Conservation (phyloP, 2,329 filamentous ascomycete genomes). For the Trichoderma atrobrunneum region DNA sequence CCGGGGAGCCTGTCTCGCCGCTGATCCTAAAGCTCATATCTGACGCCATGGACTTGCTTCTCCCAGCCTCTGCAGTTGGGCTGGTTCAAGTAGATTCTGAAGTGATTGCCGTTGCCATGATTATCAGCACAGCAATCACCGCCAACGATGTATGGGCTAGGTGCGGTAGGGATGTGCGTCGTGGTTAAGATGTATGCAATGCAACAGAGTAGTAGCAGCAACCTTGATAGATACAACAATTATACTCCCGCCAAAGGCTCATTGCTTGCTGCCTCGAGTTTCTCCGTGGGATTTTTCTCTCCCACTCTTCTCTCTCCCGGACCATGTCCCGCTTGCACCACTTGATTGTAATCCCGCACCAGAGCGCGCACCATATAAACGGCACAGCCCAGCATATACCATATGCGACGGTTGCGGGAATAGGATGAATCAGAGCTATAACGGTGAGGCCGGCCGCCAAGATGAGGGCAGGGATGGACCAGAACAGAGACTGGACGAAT, state of each 20-base stretch:
- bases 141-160: constrained; percentile 2
- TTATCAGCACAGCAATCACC: constrained; percentile 15
- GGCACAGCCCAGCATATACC: constrained; percentile 41
- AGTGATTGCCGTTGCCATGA: constrained; percentile 56
- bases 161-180: neutral
- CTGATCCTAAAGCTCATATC: constrained; percentile 51
- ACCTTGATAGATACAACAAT: neutral
- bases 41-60: constrained; percentile 59
- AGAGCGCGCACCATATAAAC: constrained; percentile 37
- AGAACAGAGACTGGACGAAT: constrained; percentile 40
- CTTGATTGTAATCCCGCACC: constrained; percentile 35
- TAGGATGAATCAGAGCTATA: constrained; percentile 33
- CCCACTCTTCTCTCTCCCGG: constrained; percentile 38
- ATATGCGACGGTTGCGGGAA: constrained; percentile 38
- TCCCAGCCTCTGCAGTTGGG: constrained; percentile 59
- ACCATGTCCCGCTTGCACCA: constrained; percentile 40
- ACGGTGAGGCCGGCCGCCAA: constrained; percentile 38
- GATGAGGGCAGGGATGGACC: constrained; percentile 39
- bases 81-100: constrained; percentile 55
- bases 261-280: constrained; percentile 1
- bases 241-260: neutral
- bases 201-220: neutral
- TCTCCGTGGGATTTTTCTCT: constrained; percentile 22
- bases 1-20: constrained; percentile 30
- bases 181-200: neutral